A percentile compares a stretch with the other conserved stretches of the same genome.
These are phyloP conservation scores for Yarrowia sp. DNA, from an alignment of 805 yeast species.

Conservation along the genomic window DNA sequence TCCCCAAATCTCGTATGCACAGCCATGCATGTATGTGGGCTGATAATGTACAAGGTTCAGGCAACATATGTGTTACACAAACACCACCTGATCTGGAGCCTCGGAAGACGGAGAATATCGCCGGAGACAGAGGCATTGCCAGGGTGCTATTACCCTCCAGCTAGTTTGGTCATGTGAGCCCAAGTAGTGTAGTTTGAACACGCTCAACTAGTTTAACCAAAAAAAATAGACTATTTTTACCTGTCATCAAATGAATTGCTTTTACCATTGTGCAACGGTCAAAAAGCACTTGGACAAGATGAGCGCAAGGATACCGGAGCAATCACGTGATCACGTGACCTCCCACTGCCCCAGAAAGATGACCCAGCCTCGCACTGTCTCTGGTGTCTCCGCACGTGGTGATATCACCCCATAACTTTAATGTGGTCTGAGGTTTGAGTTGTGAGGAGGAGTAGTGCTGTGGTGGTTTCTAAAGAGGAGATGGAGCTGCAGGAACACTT, in stretches of 20 bases:
- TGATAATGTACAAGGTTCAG: conserved; percentile 25
- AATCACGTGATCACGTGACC: conserved; percentile 23
- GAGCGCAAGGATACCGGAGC: not conserved
- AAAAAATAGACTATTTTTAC: no score
- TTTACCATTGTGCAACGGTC: conserved; percentile 15
- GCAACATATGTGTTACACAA: not conserved
- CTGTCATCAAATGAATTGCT: not conserved
- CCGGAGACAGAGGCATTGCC: no score
- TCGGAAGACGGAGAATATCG: not conserved
- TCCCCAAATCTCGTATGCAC: conserved; percentile 21
- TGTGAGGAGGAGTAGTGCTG: not conserved
- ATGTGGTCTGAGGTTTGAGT: conserved; percentile 12
- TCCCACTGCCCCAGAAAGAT: not conserved
- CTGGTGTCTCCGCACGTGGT: conserved; percentile 7
- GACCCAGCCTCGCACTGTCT: not conserved
- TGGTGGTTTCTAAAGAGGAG: no score
- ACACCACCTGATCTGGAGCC: conserved; percentile 12
- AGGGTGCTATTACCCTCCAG: no score
- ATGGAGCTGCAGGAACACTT: no score
- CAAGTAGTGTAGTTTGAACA: no score
- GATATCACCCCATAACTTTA: conserved; percentile 20
- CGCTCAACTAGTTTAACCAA: no score
- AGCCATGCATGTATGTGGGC: conserved; percentile 32
- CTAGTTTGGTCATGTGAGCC: not conserved
- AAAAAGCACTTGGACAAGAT: not conserved